Conservation (phyloP, 1,284 basidiomycete genomes). For the Cystobasidium sp. region DNA sequence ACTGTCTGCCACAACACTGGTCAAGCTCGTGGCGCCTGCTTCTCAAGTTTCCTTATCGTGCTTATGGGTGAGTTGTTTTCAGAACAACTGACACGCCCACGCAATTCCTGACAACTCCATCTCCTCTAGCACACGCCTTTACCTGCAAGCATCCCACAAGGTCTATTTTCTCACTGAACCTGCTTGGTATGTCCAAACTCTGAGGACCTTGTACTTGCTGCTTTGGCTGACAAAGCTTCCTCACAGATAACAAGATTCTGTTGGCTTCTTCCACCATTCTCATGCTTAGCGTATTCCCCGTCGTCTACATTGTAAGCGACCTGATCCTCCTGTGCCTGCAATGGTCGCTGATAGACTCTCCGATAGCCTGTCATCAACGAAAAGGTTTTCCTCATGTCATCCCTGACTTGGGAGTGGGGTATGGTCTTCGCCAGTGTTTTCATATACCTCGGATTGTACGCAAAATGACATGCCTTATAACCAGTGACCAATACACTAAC, state of each 20-base stretch:
- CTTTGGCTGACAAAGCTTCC: not conserved
- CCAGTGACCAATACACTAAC: no score
- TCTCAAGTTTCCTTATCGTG: slow-evolving; percentile 64
- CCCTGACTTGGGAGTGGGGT: slow-evolving; percentile 56
- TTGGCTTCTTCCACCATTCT: slow-evolving; percentile 63
- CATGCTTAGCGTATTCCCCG: slow-evolving; percentile 62
- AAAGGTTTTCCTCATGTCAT: slow-evolving; percentile 55
- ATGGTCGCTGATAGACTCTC: not conserved
- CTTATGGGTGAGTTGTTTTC: slow-evolving; percentile 53
- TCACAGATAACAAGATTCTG: slow-evolving; percentile 62
- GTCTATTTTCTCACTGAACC: slow-evolving; percentile 61
- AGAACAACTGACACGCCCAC: not conserved
- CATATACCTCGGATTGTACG: slow-evolving; percentile 42
- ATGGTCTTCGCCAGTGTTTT: slow-evolving; percentile 53
- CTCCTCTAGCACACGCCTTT: slow-evolving; percentile 56
- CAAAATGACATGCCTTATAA: not conserved
- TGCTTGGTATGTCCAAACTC: slow-evolving; percentile 52
- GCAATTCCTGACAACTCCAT: slow-evolving; percentile 44
- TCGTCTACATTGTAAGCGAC: slow-evolving; percentile 60
- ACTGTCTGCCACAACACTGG: slow-evolving; percentile 61
- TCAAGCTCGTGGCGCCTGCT: slow-evolving; percentile 64
- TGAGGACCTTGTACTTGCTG: no score
- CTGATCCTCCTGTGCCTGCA: not conserved
- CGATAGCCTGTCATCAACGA: slow-evolving; percentile 53
- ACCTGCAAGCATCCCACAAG: slow-evolving; percentile 58